These are phyloP conservation scores for Neurospora sp. DNA, from an alignment of 495 filamentous ascomycete species.

Conservation along the genomic window DNA sequence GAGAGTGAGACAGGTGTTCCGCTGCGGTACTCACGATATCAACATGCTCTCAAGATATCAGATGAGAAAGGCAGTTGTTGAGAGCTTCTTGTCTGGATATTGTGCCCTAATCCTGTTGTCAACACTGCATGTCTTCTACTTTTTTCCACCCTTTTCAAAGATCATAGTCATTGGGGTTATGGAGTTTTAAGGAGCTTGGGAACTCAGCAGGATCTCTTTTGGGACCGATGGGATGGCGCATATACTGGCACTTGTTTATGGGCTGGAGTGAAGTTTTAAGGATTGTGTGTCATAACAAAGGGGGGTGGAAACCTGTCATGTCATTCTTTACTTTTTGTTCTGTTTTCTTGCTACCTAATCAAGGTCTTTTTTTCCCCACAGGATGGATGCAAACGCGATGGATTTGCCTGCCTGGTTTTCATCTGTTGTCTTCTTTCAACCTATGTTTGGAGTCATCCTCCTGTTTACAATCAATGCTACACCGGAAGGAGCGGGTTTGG, in stretches of 20 bases:
- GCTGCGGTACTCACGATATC: not conserved
- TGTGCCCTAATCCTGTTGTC: not conserved
- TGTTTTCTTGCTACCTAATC: not conserved
- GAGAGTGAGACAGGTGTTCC: not conserved
- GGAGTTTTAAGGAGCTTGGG: not conserved
- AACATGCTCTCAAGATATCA: not conserved
- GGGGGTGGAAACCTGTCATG: not conserved
- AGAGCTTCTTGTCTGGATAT: not conserved
- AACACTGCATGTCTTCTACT: not conserved
- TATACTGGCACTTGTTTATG: not conserved
- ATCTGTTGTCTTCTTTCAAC: not conserved
- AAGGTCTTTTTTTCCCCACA: not conserved
- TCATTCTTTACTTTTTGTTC: not conserved
- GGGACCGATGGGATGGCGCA: not conserved
- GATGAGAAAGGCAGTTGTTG: not conserved
- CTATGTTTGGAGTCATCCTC: not conserved
- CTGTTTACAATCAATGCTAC: not conserved
- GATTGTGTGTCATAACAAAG: not conserved
- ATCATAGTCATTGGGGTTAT: not conserved
- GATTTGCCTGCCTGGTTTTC: not conserved
- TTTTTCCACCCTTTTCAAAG: not conserved
- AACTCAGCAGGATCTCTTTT: not conserved
- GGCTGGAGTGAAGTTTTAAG: not conserved
- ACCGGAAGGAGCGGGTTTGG: not conserved
- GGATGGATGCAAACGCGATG: not conserved